A percentile compares a stretch with the other conserved stretches of the same genome.
These are phyloP conservation scores for Chrysanthemum seticuspe DNA, from an alignment of 129 eudicot genomes.

Conservation along the genomic window DNA sequence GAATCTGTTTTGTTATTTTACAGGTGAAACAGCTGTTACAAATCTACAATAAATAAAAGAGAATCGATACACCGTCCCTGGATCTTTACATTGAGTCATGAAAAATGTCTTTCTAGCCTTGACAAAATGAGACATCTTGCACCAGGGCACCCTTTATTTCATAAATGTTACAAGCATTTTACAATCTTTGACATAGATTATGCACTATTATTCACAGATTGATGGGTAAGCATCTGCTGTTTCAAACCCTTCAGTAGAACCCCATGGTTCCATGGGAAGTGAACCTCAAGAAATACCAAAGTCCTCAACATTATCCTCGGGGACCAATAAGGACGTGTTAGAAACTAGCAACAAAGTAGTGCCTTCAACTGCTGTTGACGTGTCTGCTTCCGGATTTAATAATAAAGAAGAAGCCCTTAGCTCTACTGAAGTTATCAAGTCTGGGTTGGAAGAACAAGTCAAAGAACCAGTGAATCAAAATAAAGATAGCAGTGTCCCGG, in stretches of 20 bases:
- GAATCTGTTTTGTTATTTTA: too few species aligned
- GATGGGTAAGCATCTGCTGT: too few species aligned
- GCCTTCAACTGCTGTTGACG: conserved; percentile 10
- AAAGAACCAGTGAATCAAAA: conserved; percentile 29
- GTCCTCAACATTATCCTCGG: conserved; percentile 25
- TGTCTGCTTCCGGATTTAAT: conserved; percentile 19
- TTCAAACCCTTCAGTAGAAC: conserved; percentile 30
- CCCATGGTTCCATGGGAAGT: conserved; percentile 5
- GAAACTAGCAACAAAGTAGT: conserved; percentile 26
- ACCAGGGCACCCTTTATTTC: too few species aligned
- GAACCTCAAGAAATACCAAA: conserved; percentile 25
- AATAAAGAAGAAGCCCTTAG: conserved; percentile 12
- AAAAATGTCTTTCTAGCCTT: too few species aligned
- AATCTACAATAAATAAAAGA: too few species aligned
- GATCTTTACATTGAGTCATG: too few species aligned
- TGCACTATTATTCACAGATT: too few species aligned
- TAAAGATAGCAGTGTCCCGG: conserved; percentile 20
- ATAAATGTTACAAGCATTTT: too few species aligned
- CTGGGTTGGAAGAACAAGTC: conserved; percentile 26
- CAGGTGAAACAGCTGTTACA: too few species aligned
- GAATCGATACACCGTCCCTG: too few species aligned
- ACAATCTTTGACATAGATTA: too few species aligned
- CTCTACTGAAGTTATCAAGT: conserved; percentile 7
- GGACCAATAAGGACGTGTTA: conserved; percentile 17
- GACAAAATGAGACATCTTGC: too few species aligned